phyloP scores from a whole-genome alignment of 2,329 filamentous ascomycete species.

The Nakataea oryzae region DNA sequence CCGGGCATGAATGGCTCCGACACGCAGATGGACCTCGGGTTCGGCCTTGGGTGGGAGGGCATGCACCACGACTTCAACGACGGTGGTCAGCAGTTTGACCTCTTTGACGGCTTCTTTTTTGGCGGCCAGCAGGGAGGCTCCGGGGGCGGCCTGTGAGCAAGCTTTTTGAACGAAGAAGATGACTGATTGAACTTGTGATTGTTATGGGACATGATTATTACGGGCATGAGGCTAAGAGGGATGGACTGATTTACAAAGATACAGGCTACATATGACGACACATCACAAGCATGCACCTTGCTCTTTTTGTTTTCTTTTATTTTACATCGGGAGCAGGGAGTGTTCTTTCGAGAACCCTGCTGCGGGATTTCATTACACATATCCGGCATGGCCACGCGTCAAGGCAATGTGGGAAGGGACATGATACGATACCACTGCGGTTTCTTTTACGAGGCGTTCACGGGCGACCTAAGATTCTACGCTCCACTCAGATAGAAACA shows the following conservation, averaged over 20 bases:
- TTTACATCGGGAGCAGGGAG: not conserved
- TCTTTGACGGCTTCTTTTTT: conserved; percentile 67
- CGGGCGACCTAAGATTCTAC: not conserved
- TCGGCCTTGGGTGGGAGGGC: conserved; percentile 54
- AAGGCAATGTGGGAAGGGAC: no score
- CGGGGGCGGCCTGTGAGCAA: conserved; percentile 11
- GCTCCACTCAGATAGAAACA: not conserved
- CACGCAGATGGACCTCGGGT: conserved; percentile 51
- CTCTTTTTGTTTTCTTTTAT: not conserved
- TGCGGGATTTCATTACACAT: not conserved
- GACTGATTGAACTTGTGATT: no score
- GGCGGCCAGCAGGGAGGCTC: conserved; percentile 37
- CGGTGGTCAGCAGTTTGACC: conserved; percentile 45
- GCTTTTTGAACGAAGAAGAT: not conserved
- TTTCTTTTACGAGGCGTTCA: not conserved
- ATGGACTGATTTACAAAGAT: not conserved
- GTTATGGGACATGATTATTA: not conserved
- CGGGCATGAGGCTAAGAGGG: not conserved
- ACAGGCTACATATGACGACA: not conserved
- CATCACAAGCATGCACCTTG: not conserved
- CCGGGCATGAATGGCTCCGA: conserved; percentile 19
- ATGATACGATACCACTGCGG: not conserved
- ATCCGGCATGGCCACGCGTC: no score
- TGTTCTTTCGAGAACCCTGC: not conserved
- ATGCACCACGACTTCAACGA: conserved; percentile 54